A percentile compares a stretch with the other conserved stretches of the same genome.
phyloP scores from a whole-genome alignment of 805 yeast species.

The Yamadazyma phyllophila region DNA sequence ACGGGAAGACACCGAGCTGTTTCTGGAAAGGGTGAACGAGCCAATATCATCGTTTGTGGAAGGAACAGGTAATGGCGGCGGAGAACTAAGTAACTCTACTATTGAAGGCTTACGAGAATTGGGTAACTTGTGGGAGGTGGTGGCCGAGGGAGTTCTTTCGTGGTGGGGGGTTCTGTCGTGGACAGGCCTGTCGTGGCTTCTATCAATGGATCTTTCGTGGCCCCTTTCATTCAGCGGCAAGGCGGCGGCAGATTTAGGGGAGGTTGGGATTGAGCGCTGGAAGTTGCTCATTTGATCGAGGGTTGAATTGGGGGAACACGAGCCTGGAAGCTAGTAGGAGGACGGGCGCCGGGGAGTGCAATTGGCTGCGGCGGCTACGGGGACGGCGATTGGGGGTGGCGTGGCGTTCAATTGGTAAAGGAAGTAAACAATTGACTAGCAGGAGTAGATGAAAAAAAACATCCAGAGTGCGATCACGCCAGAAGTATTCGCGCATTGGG shows the following conservation, averaged over 20 bases:
- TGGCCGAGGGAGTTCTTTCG: conserved; percentile 2
- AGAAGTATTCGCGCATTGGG: background rate
- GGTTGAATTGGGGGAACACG: no score
- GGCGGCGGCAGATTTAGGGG: conserved; percentile 7
- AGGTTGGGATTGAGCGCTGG: conserved; percentile 10
- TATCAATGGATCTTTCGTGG: no score
- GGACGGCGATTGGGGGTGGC: background rate
- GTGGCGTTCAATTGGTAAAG: background rate
- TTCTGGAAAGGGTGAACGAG: conserved; percentile 38
- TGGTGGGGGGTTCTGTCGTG: background rate
- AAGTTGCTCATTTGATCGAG: conserved; percentile 7
- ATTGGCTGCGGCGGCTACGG: background rate
- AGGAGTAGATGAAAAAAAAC: background rate
- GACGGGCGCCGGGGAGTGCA: background rate
- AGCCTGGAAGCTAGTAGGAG: background rate
- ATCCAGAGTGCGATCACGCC: background rate
- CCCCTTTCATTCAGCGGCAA: background rate
- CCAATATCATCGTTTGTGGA: conserved; percentile 38
- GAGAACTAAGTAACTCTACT: conserved; percentile 72
- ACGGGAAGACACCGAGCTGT: conserved; percentile 28
- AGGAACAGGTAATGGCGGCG: conserved; percentile 58
- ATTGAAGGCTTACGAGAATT: conserved; percentile 54
- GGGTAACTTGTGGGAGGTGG: background rate
- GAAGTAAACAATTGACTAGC: background rate
- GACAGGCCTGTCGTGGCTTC: background rate